Evolutionary conservation across 306 rosid species (phyloP), one percentile per base, ranked within the genome.

Genomic region (Ammopiptanthus mongolicus): DNA sequence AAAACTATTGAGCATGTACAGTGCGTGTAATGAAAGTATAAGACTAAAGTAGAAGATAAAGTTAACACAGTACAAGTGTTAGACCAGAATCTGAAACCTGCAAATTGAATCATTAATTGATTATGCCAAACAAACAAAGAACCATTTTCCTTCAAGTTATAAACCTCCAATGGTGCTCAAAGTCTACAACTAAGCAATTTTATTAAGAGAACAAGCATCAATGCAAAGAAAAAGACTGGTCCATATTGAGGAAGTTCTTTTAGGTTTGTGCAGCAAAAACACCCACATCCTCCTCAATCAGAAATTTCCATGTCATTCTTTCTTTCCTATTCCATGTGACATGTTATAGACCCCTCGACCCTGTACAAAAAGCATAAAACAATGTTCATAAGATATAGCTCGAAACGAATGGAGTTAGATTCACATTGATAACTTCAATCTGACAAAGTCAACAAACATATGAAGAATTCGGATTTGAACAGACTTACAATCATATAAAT

Each of bases 251-350:
- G 67, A 75, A 39, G 57, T 47, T 69, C 13, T 52, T 56, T 9
- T 52, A 51, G 77, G 72, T 66, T 65, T 66, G 25, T 23, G 65
- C 17, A 9, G 80, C 53, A 75, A 76, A 80, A 78, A 48, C 63
- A 74, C 39, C 76, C 63, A 57, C 74, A 72, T 68, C 73, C 69
- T 68, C 73, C 69, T 68, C 67, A 7, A 78, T 79, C 48, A 33
- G 39, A 73, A 78, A 64, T 71, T 64, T 34, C 79, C 36, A 47
- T 53, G 19, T 94, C 93, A 95, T 82, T 91, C 97, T 74, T 95
- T 92, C 97, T 95, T 95, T 44, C 99, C 99, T 5, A 88, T 95
- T 47, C 99, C 99, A 69, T 88, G 91, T 0, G 97, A 87, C 97
- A 95, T 81, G 65, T 95, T 90, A 70, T 95, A 95, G 76, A 92